Percentiles rank a stretch among this genome's conserved stretches.
Evolutionary conservation across 2,329 filamentous ascomycete genomes (phyloP).

Genomic region (Exophiala oligosperma): DNA sequence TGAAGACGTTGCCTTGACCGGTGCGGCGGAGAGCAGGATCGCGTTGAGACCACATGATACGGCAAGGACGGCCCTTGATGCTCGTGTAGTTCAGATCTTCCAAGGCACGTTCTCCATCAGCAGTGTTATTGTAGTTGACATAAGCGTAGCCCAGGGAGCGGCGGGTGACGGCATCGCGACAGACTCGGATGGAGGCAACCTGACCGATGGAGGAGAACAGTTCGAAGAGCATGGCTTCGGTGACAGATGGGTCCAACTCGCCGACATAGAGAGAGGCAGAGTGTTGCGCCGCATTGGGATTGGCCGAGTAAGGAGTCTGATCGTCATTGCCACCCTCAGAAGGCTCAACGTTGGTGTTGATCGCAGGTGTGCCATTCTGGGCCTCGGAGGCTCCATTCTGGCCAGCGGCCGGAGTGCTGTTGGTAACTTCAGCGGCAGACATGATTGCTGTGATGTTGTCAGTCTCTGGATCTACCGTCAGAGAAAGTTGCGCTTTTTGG

Average conservation of each 20-base stretch:
- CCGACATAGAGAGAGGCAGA: constrained; percentile 98
- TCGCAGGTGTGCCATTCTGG: constrained; percentile 50
- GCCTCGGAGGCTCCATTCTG: constrained; percentile 58
- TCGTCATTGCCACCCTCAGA: constrained; percentile 44
- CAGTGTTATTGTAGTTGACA: constrained; percentile 99
- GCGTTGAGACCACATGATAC: constrained; percentile 99
- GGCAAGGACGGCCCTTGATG: constrained; percentile 98
- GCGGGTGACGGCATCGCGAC: constrained; percentile 97
- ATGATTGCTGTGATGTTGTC: constrained; percentile 60
- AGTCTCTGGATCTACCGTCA: constrained; percentile 45
- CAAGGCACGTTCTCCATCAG: constrained; percentile 94
- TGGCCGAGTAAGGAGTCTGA: constrained; percentile 63
- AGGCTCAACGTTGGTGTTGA: constrained; percentile 71
- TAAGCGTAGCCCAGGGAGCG: constrained; percentile 99
- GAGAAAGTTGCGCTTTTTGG: too few species aligned
- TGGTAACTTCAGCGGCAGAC: constrained; percentile 76
- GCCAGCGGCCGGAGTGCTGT: constrained; percentile 68
- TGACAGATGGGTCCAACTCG: constrained; percentile 96
- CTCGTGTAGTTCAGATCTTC: constrained; percentile 99
- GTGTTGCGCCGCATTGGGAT: constrained; percentile 72
- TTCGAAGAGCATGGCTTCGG: constrained; percentile 99
- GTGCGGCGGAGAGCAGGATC: constrained; percentile 99
- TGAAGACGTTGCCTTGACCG: constrained; percentile 98
- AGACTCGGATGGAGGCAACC: constrained; percentile 98
- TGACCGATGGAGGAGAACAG: constrained; percentile 99